Evolutionary conservation across 2,329 filamentous ascomycete genomes (phyloP).

Genomic region (Botrytis fabae): DNA sequence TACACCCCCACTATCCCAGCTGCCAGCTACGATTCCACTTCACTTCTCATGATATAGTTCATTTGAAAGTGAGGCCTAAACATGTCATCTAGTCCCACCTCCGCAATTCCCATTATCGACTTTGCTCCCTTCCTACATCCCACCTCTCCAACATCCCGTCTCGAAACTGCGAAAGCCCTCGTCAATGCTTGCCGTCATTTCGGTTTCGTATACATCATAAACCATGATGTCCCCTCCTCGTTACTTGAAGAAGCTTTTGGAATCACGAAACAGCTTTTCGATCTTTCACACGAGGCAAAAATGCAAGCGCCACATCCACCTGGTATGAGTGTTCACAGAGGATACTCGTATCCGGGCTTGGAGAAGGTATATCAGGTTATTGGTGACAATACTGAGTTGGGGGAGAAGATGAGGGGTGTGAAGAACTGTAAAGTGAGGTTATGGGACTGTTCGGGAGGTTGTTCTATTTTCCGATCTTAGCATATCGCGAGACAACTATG

Average conservation of each 20-base stretch:
- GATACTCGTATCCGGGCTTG: constrained; percentile 56
- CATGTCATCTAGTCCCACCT: neutral
- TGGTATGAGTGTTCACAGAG: constrained; percentile 52
- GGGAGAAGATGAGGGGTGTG: constrained; percentile 47
- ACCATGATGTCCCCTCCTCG: constrained; percentile 46
- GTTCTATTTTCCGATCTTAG: neutral
- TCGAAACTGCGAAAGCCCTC: constrained; percentile 43
- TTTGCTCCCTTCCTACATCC: constrained; percentile 29
- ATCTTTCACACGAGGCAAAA: constrained; percentile 47
- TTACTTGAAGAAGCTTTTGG: constrained; percentile 47
- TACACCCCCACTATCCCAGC: too few species aligned
- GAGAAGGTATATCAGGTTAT: constrained; percentile 54
- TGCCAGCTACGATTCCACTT: neutral
- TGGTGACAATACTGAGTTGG: constrained; percentile 45
- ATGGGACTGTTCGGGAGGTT: neutral
- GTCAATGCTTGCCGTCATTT: constrained; percentile 46
- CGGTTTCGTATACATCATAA: constrained; percentile 51
- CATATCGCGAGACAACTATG: neutral
- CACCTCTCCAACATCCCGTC: constrained; percentile 34
- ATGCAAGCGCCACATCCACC: constrained; percentile 51
- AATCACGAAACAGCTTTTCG: constrained; percentile 48
- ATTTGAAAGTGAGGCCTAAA: neutral
- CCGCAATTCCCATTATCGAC: constrained; percentile 33
- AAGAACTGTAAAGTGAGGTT: constrained; percentile 51
- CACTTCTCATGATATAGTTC: neutral